These are phyloP conservation scores for Lachnellula subtilissima DNA, from an alignment of 2,329 filamentous ascomycete species.

Conservation along the genomic window DNA sequence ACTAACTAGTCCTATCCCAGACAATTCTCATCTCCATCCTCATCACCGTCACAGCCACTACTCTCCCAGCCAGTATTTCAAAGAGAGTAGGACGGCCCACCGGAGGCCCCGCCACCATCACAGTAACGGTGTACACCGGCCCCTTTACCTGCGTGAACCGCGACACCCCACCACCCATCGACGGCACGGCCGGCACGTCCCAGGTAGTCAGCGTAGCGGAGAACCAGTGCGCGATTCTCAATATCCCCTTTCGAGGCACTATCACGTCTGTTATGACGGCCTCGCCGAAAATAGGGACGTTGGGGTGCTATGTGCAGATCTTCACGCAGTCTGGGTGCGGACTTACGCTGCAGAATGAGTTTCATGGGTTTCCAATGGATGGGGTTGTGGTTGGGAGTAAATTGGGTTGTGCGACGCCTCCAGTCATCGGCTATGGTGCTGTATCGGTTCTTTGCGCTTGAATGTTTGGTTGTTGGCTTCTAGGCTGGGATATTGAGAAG, in stretches of 20 bases:
- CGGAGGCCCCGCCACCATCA: neutral
- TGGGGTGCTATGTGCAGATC: conserved; percentile 3
- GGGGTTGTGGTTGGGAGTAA: conserved; percentile 2
- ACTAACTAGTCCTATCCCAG: neutral
- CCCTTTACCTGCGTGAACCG: neutral
- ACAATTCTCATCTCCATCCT: neutral
- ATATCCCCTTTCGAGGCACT: neutral
- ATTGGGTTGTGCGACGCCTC: conserved; percentile 3
- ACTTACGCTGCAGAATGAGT: conserved; percentile 4
- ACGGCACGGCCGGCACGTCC: neutral
- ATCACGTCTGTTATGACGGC: neutral
- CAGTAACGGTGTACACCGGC: neutral
- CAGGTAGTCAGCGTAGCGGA: neutral
- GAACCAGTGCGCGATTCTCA: neutral
- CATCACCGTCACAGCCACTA: neutral
- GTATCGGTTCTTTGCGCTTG: neutral
- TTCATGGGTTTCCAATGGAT: conserved; percentile 7
- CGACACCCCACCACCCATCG: neutral
- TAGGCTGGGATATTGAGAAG: too few species aligned
- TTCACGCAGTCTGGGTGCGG: neutral
- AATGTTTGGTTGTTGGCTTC: neutral
- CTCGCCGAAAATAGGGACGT: neutral
- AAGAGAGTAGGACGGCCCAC: conserved; percentile 4
- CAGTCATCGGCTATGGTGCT: neutral
- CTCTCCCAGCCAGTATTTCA: neutral